Evolutionary conservation across 441 rosid genomes (phyloP).

Genomic region (Populus hybrid): DNA sequence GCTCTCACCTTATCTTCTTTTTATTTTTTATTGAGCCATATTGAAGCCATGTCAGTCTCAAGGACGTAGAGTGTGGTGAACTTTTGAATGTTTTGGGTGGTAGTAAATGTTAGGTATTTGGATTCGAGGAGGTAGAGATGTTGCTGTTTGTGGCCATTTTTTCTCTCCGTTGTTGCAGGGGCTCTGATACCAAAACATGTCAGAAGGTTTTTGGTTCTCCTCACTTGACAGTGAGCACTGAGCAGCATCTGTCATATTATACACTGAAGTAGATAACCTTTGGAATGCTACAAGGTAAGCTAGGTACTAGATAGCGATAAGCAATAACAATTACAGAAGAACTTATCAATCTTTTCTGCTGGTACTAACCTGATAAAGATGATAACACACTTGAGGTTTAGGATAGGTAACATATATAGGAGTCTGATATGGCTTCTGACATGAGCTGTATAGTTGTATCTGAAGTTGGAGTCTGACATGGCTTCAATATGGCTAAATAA

Average conservation of each 20-base stretch:
- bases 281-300: neutral
- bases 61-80: neutral
- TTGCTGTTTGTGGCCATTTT: neutral
- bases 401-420: too few relatives aligned
- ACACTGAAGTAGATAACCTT: too few relatives aligned
- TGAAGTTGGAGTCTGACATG: too few relatives aligned
- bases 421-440: neutral
- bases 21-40: neutral
- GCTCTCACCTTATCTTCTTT: neutral
- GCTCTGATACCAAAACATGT: neutral
- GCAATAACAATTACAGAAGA: neutral
- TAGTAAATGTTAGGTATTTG: neutral
- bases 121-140: neutral
- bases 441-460: neutral
- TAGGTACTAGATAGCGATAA: neutral
- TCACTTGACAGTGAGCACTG: neutral
- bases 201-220: neutral
- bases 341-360: neutral
- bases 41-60: neutral
- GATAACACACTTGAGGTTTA: neutral
- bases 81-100: neutral
- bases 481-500: neutral
- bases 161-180: too few relatives aligned
- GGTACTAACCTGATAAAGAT: neutral
- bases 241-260: too few relatives aligned